These are phyloP conservation scores for Candida succiphila DNA, from an alignment of 805 yeast genomes.

Conservation along the genomic window DNA sequence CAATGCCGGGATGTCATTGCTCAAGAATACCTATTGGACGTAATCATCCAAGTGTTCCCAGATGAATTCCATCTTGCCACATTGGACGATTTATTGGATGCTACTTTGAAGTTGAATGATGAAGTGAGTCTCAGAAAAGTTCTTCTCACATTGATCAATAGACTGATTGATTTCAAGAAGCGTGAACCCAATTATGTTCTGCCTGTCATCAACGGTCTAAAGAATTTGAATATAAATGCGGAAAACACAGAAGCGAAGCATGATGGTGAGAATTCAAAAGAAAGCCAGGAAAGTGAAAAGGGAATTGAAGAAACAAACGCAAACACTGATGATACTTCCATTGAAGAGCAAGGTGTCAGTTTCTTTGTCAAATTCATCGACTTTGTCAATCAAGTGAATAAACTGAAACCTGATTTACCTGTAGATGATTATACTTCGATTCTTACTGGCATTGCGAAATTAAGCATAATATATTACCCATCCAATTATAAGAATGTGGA, in stretches of 20 bases:
- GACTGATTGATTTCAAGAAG: conserved; percentile 48
- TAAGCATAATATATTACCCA: conserved; percentile 62
- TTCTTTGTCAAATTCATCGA: conserved; percentile 60
- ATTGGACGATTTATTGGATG: conserved; percentile 52
- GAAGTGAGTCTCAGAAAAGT: conserved; percentile 59
- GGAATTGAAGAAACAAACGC: conserved; percentile 1
- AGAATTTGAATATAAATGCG: background rate
- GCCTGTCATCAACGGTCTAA: conserved; percentile 1
- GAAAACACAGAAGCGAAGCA: conserved; percentile 3
- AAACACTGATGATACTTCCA: conserved; percentile 8
- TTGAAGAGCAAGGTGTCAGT: conserved; percentile 9
- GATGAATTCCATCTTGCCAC: conserved; percentile 82
- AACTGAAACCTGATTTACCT: conserved; percentile 55
- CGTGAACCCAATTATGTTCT: conserved; percentile 22
- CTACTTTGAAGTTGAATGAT: conserved; percentile 60
- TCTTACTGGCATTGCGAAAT: conserved; percentile 52
- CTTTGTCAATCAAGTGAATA: conserved; percentile 46
- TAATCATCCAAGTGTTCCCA: conserved; percentile 89
- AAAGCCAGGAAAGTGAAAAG: conserved; percentile 1
- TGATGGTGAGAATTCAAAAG: conserved; percentile 1
- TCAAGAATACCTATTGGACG: conserved; percentile 86
- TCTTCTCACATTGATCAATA: conserved; percentile 58
- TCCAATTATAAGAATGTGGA: conserved; percentile 51
- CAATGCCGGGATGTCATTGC: conserved; percentile 90
- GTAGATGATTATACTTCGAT: conserved; percentile 55